Evolutionary conservation across 2,329 filamentous ascomycete genomes (phyloP).

Genomic region (Aspergillus sp.): DNA sequence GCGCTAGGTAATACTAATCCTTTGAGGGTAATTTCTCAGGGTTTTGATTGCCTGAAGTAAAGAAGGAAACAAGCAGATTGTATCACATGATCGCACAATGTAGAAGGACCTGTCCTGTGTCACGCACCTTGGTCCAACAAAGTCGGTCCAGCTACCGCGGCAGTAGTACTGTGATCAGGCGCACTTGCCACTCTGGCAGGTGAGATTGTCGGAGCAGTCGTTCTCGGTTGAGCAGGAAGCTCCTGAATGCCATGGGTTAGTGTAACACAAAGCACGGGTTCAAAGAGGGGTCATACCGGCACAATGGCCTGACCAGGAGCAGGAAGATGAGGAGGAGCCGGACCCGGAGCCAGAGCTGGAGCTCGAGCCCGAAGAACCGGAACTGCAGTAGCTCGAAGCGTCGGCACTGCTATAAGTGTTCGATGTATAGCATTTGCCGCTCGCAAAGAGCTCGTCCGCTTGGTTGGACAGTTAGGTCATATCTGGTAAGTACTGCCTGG

Average conservation of each 20-base stretch:
- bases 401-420: constrained; percentile 1
- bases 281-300: neutral
- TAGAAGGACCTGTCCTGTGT: too few relatives aligned
- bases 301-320: neutral
- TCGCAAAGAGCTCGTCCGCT: constrained; percentile 2
- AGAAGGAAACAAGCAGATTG: too few relatives aligned
- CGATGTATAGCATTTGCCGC: constrained; percentile 7
- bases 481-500: too few relatives aligned
- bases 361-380: neutral
- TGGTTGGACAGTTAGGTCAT: neutral
- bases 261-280: neutral
- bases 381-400: constrained; percentile 2
- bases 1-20: too few relatives aligned
- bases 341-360: neutral
- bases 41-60: too few relatives aligned
- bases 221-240: constrained; percentile 3
- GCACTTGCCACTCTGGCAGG: constrained; percentile 1
- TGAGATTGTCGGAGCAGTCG: constrained; percentile 6
- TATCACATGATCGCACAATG: too few relatives aligned
- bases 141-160: too few relatives aligned
- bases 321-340: neutral
- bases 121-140: too few relatives aligned
- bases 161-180: neutral
- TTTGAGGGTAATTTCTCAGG: too few relatives aligned
- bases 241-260: neutral